Evolutionary conservation across 140 eudicot species (phyloP).

Genomic region (Artemisia princeps): DNA sequence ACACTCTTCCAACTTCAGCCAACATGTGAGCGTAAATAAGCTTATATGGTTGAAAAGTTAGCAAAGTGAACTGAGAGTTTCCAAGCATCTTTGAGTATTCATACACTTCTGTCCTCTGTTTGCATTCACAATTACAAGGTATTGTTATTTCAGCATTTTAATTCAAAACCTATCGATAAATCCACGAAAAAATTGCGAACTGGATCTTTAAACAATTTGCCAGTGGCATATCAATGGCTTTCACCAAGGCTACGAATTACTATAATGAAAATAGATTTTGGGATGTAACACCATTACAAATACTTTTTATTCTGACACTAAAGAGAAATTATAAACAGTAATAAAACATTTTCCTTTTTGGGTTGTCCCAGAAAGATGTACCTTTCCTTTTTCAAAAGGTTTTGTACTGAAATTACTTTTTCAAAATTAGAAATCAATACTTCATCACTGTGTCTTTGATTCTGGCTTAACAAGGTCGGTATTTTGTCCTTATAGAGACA

Average conservation of each 20-base stretch:
- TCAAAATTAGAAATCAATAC: neutral
- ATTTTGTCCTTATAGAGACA: neutral
- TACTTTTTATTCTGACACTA: too few species aligned
- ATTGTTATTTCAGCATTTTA: constrained; percentile 15
- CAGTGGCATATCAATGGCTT: neutral
- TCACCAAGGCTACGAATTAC: neutral
- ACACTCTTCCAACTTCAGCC: constrained; percentile 90
- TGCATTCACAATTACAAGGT: constrained; percentile 21
- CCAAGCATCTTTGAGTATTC: constrained; percentile 83
- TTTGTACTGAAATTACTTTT: neutral
- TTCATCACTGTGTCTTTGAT: neutral
- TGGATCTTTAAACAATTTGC: neutral
- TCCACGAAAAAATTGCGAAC: neutral
- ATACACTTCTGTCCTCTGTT: constrained; percentile 85
- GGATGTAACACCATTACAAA: too few species aligned
- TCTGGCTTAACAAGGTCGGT: neutral
- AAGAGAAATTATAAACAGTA: too few species aligned
- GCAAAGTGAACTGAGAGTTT: constrained; percentile 79
- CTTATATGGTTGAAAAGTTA: constrained; percentile 88
- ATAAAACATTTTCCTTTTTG: neutral
- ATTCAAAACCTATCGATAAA: neutral
- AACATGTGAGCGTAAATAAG: constrained; percentile 86
- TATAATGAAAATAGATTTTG: neutral
- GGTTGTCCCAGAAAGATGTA: neutral
- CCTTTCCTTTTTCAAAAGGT: neutral